Evolutionary conservation across 805 yeast genomes (phyloP).

Genomic region (Suhomyces vadensis): DNA sequence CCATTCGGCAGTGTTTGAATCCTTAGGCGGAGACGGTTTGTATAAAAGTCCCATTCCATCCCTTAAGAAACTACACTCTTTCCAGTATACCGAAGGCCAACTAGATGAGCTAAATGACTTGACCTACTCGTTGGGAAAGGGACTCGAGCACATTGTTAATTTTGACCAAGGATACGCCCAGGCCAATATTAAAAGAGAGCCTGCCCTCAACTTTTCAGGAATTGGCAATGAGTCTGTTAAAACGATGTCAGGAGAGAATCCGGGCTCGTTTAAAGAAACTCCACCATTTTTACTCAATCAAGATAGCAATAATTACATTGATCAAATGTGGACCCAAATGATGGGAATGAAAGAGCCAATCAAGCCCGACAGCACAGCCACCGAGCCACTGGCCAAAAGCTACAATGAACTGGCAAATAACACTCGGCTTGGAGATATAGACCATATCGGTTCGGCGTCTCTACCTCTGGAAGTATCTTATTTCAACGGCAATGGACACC

Average conservation of each 20-base stretch:
- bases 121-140: constrained; percentile 8
- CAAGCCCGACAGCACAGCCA: background rate
- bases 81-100: constrained; percentile 14
- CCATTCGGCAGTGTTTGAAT: constrained; percentile 5
- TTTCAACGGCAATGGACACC: no score
- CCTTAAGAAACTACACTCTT: constrained; percentile 9
- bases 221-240: no score
- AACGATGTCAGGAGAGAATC: no score
- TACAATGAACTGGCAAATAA: background rate
- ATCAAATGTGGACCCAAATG: constrained; percentile 16
- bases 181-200: background rate
- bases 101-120: constrained; percentile 11
- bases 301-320: constrained; percentile 9
- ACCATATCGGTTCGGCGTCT: no score
- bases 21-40: constrained; percentile 4
- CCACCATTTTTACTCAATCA: background rate
- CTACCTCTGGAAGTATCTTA: no score
- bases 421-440: background rate
- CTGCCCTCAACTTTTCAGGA: no score
- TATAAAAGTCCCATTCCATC: constrained; percentile 9
- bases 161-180: constrained; percentile 5
- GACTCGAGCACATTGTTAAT: constrained; percentile 7
- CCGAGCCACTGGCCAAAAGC: background rate
- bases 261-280: background rate
- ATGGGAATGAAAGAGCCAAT: constrained; percentile 11